Evolutionary conservation across 2,329 filamentous ascomycete genomes (phyloP), one percentile per base, ranked within the genome.

Genomic region (Botrytis fragariae): DNA sequence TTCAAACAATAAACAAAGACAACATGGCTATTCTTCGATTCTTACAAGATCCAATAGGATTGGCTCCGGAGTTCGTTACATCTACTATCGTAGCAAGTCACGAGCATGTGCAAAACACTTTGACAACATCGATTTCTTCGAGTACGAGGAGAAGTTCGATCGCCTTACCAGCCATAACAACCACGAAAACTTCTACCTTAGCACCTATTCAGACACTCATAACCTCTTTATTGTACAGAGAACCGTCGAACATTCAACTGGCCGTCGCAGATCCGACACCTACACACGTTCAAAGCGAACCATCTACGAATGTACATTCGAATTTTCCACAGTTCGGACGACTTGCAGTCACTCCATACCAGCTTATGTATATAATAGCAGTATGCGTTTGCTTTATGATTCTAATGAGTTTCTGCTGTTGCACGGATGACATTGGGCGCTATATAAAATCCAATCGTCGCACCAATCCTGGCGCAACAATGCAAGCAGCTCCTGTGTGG

Each of bases 301-400:
- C 65, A 69, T 42, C 35, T 42, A 69, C 48, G 39, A 69, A 69
- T 42, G n/a, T 69, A 12, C 25, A 69, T 44, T 57, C 65, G 3
- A 7, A 57, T 16, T 42, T 69, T 42, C 61, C 32, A 20, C n/a
- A 51, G 37, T 22, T 51, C 14, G 44, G 60, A 42, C n/a, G 45
- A 10, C 48, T 54, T 16, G 45, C 45, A 18, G 32, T 67, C 22
- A 42, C 69, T n/a, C 44, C 69, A 22, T 54, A 65, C 32, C 44
- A 72, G 5, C 60, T 72, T 32, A 72, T 72, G 69, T 72, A 72
- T 42, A 57, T 72, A 20, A 48, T 72, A 45, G 69, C 69, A 16
- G 45, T 29, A 32, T 72, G 69, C 35, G 69, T 57, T 37, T 65
- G 60, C 37, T 65, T 72, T 32, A 48, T 51, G n/a, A 67, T 72